Base-by-base conservation (phyloP, 1,284 basidiomycete genomes). In the Ganoderma meredithae region DNA sequence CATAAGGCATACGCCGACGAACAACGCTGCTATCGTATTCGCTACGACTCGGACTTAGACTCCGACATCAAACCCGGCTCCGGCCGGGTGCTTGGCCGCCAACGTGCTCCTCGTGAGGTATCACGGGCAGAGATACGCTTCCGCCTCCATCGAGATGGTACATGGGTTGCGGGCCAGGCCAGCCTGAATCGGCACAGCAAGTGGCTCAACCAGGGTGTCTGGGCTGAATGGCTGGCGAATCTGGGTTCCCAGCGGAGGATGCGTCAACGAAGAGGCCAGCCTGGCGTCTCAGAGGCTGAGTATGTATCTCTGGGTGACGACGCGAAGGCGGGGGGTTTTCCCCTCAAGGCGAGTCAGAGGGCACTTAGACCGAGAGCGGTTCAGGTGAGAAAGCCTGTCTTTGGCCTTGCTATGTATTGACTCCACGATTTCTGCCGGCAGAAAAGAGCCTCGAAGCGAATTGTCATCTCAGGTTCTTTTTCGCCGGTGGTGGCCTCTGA, bases 111-210 rank as follows among this genome's bases (percentile, higher is more conserved):
- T 15, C 81, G 84, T 44, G 82, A 78, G 68, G 76, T 88, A 40
- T 79, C 85, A 44, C 79, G 67, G 49, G 80, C 83, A 31, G 84
- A 86, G 71, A 75, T 88, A 19, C 74, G 79, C 25, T 79, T 81
- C 6, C 69, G 81, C 7, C 83, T 88, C 66, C 86, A 85, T 15
- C 77, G 79, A 27, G 85, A 88, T 13, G 83, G 82, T 0, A 82
- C 83, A 47, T 89, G 87, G 88, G 69, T 89, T 7, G 73, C 86
- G 53, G 81, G 82, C 2, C 80, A 88, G 43, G 33, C 31, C 2
- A 39, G 8, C 27, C 2, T 19, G 8, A 33, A 15, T 17, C 10
- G 9, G 10, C 31, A 58, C 3, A 19, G 55, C 33, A 58, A 5
- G 31, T 58, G 55, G 55, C 55, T 58, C 55, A 33, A 87, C 67